These are phyloP conservation scores for Cyclospora cayetanensis DNA, from an alignment of 169 alveolate genomes.

Conservation along the genomic window DNA sequence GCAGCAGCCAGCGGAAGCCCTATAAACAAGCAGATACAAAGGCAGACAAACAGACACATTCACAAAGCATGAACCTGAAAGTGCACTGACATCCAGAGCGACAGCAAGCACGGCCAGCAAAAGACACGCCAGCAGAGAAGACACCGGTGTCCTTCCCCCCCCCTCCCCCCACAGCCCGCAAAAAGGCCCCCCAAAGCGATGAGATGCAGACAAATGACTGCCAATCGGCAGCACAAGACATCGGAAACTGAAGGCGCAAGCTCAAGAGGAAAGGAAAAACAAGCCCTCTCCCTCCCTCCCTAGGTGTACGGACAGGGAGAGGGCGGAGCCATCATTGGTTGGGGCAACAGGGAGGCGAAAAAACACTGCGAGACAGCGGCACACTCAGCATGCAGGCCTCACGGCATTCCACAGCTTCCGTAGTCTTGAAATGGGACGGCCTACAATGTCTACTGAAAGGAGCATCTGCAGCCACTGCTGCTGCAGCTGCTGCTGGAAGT, in stretches of 20 bases:
- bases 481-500: slow-evolving; percentile 65
- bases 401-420: slow-evolving; percentile 65
- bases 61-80: neutral
- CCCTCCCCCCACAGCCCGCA: neutral
- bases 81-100: neutral
- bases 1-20: slow-evolving; percentile 62
- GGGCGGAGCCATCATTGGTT: neutral
- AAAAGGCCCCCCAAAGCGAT: neutral
- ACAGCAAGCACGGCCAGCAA: neutral
- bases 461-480: slow-evolving; percentile 73
- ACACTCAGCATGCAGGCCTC: neutral
- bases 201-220: neutral
- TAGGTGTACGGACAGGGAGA: too few relatives aligned
- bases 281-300: too few relatives aligned
- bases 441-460: slow-evolving; percentile 68
- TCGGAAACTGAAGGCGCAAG: neutral
- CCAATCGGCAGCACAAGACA: neutral
- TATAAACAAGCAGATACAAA: neutral
- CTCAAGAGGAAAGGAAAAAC: neutral
- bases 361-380: neutral
- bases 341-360: neutral
- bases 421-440: slow-evolving; percentile 57
- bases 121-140: neutral
- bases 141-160: neutral
- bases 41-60: neutral